These are phyloP conservation scores for Camelina laxa DNA, from an alignment of 345 rosid genomes.

Conservation along the genomic window DNA sequence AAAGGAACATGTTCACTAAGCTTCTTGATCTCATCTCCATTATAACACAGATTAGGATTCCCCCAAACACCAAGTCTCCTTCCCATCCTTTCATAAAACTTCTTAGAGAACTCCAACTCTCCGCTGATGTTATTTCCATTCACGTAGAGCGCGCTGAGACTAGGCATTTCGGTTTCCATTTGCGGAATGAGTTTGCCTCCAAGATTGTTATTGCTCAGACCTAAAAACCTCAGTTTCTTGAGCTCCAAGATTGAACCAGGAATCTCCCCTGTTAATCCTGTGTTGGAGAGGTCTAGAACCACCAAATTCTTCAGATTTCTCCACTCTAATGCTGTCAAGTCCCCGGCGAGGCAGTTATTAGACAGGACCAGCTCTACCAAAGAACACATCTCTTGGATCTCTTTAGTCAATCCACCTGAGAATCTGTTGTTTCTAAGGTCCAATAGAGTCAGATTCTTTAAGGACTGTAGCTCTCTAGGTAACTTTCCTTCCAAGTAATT, in stretches of 20 bases:
- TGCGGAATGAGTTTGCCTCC: conserved; percentile 58
- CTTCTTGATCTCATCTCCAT: conserved; percentile 44
- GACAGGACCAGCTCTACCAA: conserved; percentile 72
- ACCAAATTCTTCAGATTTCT: conserved; percentile 55
- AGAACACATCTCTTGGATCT: conserved; percentile 63
- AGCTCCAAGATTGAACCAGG: conserved; percentile 63
- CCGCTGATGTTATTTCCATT: conserved; percentile 88
- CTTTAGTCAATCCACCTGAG: conserved; percentile 65
- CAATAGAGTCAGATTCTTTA: conserved; percentile 75
- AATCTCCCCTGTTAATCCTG: conserved; percentile 64
- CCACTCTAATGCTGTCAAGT: conserved; percentile 61
- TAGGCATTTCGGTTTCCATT: conserved; percentile 65
- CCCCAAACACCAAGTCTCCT: conserved; percentile 90
- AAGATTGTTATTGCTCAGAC: conserved; percentile 74
- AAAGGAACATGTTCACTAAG: conserved; percentile 50
- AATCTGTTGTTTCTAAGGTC: conserved; percentile 77
- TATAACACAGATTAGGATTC: conserved; percentile 79
- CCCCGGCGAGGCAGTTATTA: conserved; percentile 64
- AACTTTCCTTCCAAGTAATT: conserved; percentile 62
- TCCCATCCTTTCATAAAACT: conserved; percentile 69
- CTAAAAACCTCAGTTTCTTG: conserved; percentile 74
- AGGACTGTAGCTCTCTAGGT: conserved; percentile 52
- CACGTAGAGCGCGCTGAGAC: conserved; percentile 64
- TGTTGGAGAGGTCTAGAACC: conserved; percentile 67
- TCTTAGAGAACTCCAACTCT: conserved; percentile 59